Conservation (phyloP, 2,329 filamentous ascomycete species). For the Phoma herbarum region DNA sequence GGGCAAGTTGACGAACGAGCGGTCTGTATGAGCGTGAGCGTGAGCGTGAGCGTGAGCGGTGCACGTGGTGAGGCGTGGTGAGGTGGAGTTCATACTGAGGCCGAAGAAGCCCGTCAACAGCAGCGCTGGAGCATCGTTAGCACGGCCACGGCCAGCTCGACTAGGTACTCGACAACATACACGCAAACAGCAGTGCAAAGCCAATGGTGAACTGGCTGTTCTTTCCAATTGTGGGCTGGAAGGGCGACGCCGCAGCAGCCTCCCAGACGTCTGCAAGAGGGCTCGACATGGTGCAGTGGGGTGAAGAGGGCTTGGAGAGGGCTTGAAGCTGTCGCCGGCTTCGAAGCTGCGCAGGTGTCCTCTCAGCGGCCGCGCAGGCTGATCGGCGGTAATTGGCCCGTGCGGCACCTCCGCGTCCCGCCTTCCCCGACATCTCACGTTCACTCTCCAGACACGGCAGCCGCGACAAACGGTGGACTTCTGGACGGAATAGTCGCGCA, state of each 20-base stretch:
- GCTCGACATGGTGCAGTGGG: slow-evolving; percentile 49
- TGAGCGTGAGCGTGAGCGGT: slow-evolving; percentile 70
- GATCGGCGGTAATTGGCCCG: slow-evolving; percentile 30
- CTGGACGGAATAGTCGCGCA: slow-evolving; percentile 13
- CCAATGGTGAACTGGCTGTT: slow-evolving; percentile 83
- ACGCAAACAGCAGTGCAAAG: slow-evolving; percentile 76
- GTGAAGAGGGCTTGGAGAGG: slow-evolving; percentile 18
- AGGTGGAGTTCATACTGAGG: slow-evolving; percentile 69
- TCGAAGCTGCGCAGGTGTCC: slow-evolving; percentile 40
- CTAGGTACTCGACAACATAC: slow-evolving; percentile 52
- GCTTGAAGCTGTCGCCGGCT: slow-evolving; percentile 4
- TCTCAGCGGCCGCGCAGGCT: slow-evolving; percentile 26
- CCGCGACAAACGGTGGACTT: slow-evolving; percentile 14
- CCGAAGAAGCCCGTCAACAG: slow-evolving; percentile 81
- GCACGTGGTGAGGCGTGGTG: slow-evolving; percentile 4
- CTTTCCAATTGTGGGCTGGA: slow-evolving; percentile 81
- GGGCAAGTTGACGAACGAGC: slow-evolving; percentile 78
- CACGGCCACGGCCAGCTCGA: slow-evolving; percentile 10
- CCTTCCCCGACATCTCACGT: slow-evolving; percentile 28
- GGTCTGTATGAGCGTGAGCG: slow-evolving; percentile 76
- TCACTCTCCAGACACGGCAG: slow-evolving; percentile 15
- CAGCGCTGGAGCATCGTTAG: slow-evolving; percentile 60
- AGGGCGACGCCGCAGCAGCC: slow-evolving; percentile 87
- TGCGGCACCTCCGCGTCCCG: slow-evolving; percentile 25
- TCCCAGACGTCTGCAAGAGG: slow-evolving; percentile 87